phyloP scores from a whole-genome alignment of 2,329 filamentous ascomycete genomes.

The Grosmannia huntii region DNA sequence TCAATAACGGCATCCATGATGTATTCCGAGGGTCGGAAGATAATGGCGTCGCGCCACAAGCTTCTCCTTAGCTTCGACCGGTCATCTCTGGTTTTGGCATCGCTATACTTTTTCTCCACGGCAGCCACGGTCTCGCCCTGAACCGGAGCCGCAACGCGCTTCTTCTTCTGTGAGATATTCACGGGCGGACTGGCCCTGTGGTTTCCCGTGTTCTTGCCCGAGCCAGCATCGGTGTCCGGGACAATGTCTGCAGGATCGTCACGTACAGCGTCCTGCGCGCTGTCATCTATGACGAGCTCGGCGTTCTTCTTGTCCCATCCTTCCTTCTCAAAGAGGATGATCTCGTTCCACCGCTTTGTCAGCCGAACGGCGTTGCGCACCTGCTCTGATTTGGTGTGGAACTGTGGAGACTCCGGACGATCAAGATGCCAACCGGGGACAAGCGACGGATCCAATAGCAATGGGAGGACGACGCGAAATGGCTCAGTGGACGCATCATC shows the following conservation, averaged over 20 bases:
- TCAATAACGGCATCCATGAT: conserved; percentile 28
- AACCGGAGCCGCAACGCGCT: neutral
- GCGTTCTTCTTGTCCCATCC: conserved; percentile 28
- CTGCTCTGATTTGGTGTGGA: conserved; percentile 36
- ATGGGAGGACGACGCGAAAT: conserved; percentile 39
- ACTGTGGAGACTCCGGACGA: conserved; percentile 27
- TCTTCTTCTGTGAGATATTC: neutral
- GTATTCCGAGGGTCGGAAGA: conserved; percentile 24
- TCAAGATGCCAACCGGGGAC: conserved; percentile 37
- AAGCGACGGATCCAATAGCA: conserved; percentile 39
- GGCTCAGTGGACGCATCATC: conserved; percentile 15
- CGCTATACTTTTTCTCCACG: neutral
- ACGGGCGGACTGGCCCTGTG: conserved; percentile 2
- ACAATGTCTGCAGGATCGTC: neutral
- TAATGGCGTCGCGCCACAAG: conserved; percentile 5
- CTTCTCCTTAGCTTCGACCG: neutral
- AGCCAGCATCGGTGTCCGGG: neutral
- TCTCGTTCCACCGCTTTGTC: conserved; percentile 36
- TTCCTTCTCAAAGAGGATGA: conserved; percentile 25
- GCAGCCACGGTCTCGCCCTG: neutral
- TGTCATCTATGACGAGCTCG: neutral
- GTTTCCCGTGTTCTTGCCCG: neutral
- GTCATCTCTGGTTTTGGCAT: neutral
- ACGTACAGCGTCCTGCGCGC: no score
- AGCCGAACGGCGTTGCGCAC: conserved; percentile 40